These are phyloP conservation scores for Liquidambar formosana DNA, from an alignment of 164 flowering plant genomes.

Conservation along the genomic window DNA sequence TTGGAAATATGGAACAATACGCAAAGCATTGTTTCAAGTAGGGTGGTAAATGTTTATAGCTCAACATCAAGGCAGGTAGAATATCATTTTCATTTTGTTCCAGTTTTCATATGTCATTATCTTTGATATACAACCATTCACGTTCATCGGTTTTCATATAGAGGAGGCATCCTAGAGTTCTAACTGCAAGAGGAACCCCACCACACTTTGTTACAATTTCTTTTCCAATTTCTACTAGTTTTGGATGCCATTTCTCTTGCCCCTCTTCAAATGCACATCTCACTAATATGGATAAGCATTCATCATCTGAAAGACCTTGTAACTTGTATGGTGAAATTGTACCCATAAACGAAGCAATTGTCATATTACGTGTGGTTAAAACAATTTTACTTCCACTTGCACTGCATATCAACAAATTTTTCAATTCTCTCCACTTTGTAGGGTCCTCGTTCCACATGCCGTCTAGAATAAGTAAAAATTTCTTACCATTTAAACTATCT, in stretches of 20 bases:
- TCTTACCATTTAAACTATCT: background rate
- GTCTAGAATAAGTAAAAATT: background rate
- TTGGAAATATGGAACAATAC: background rate
- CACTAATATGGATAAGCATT: slow-evolving; percentile 3
- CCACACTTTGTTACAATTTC: slow-evolving; percentile 5
- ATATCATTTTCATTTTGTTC: background rate
- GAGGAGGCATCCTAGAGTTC: too few species aligned
- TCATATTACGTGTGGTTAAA: background rate
- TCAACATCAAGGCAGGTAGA: background rate
- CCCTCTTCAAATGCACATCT: slow-evolving; percentile 4
- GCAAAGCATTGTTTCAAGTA: background rate
- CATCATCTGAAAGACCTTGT: background rate
- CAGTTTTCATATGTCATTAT: background rate
- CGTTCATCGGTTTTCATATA: too few species aligned
- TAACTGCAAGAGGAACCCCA: background rate
- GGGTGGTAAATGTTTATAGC: background rate
- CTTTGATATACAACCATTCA: too few species aligned
- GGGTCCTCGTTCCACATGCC: slow-evolving; percentile 11
- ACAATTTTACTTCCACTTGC: background rate
- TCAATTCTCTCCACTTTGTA: background rate
- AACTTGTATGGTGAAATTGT: background rate
- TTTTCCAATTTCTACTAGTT: background rate
- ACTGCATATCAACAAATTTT: too few species aligned
- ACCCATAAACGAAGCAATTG: background rate
- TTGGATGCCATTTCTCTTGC: background rate